Percentiles rank a stretch among this genome's conserved stretches.
phyloP scores from a whole-genome alignment of 2,329 filamentous ascomycete genomes.

The Fusarium ambrosium region DNA sequence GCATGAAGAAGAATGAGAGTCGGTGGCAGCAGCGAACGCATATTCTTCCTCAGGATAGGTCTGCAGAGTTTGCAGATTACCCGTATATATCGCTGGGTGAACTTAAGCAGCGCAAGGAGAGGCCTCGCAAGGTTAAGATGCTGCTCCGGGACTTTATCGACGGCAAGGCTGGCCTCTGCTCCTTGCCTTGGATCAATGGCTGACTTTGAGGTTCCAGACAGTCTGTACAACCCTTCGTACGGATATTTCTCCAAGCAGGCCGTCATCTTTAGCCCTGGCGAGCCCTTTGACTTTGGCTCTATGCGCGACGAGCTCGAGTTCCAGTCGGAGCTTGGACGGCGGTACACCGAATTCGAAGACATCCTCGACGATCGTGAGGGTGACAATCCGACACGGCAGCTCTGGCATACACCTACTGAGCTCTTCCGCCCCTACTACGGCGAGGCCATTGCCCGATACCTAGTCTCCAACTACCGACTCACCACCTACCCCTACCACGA shows the following conservation, averaged over 20 bases:
- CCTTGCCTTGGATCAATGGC: constrained; percentile 28
- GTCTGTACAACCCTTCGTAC: constrained; percentile 93
- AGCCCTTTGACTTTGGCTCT: constrained; percentile 88
- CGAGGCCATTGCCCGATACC: constrained; percentile 95
- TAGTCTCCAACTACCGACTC: constrained; percentile 96
- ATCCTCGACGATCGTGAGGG: constrained; percentile 77
- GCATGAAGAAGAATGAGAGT: constrained; percentile 70
- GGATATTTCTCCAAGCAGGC: constrained; percentile 97
- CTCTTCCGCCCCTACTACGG: constrained; percentile 97
- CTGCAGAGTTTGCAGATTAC: constrained; percentile 83
- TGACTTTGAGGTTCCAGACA: constrained; percentile 69
- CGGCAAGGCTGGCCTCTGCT: constrained; percentile 63
- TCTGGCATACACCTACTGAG: constrained; percentile 99
- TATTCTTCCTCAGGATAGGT: constrained; percentile 80
- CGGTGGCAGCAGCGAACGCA: constrained; percentile 89
- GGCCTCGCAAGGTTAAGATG: constrained; percentile 95
- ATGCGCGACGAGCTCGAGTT: constrained; percentile 91
- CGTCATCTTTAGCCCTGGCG: constrained; percentile 93
- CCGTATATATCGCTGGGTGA: constrained; percentile 88
- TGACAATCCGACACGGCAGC: constrained; percentile 81
- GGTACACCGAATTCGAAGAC: constrained; percentile 94
- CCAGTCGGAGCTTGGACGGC: constrained; percentile 78
- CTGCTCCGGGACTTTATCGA: constrained; percentile 97
- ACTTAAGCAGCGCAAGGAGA: constrained; percentile 77
- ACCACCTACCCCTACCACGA: constrained; percentile 96